A percentile compares a stretch with the other conserved stretches of the same genome.
Evolutionary conservation across 148 eudicot genomes (phyloP).

Genomic region (Rhododendron simsii): DNA sequence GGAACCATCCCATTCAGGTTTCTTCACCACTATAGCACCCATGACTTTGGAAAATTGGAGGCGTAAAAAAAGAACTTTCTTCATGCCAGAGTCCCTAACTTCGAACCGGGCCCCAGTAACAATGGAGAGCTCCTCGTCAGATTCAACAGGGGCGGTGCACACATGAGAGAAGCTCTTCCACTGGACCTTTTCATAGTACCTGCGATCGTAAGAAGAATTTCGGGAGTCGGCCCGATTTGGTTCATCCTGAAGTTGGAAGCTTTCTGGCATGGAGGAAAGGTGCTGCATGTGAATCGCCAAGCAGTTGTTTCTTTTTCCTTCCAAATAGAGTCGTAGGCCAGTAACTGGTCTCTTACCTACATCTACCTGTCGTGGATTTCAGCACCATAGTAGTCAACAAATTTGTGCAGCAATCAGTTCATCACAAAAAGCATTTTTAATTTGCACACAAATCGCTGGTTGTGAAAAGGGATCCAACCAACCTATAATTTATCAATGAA

Average conservation of each 20-base stretch:
- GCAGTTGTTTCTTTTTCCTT: conserved; percentile 51
- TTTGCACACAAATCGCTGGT: neutral
- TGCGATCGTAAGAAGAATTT: conserved; percentile 23
- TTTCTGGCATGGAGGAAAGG: conserved; percentile 49
- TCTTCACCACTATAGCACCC: conserved; percentile 34
- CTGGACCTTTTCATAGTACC: conserved; percentile 47
- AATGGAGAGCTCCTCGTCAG: conserved; percentile 39
- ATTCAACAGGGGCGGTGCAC: conserved; percentile 55
- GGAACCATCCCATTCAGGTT: conserved; percentile 48
- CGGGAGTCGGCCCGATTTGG: conserved; percentile 1
- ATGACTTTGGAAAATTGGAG: conserved; percentile 36
- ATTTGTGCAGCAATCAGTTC: neutral
- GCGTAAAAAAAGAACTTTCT: conserved; percentile 33
- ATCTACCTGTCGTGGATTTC: conserved; percentile 31
- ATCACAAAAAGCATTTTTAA: neutral
- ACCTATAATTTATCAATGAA: neutral
- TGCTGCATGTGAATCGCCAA: conserved; percentile 57
- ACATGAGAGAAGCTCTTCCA: conserved; percentile 55
- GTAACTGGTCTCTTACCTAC: conserved; percentile 49
- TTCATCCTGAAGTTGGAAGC: conserved; percentile 34
- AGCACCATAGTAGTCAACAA: neutral
- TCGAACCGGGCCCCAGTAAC: conserved; percentile 47
- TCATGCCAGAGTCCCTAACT: conserved; percentile 38
- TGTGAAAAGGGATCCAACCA: neutral
- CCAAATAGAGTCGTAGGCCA: conserved; percentile 47